Evolutionary conservation across 805 yeast genomes (phyloP).

Genomic region (Metschnikowia santaceciliae): DNA sequence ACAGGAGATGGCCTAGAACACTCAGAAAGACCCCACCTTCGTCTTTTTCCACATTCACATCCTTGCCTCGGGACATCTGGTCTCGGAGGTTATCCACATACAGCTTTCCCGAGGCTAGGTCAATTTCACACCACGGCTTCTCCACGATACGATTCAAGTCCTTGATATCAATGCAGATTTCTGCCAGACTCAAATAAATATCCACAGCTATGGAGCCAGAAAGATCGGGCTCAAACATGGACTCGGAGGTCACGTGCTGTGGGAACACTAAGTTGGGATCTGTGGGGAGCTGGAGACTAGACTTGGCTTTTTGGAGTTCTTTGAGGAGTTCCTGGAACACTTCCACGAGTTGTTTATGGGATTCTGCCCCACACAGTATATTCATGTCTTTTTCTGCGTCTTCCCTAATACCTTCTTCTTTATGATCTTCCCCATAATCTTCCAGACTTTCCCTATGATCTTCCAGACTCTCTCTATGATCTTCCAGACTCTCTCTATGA

Average conservation of each 20-base stretch:
- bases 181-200: conserved; percentile 56
- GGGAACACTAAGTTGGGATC: conserved; percentile 59
- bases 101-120: conserved; percentile 42
- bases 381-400: too few relatives aligned
- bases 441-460: conserved; percentile 5
- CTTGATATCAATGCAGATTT: conserved; percentile 57
- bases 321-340: conserved; percentile 26
- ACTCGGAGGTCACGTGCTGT: conserved; percentile 37
- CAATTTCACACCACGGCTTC: conserved; percentile 61
- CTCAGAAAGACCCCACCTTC: conserved; percentile 17
- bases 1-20: conserved; percentile 25
- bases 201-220: conserved; percentile 52
- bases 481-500: conserved; percentile 5
- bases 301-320: conserved; percentile 24
- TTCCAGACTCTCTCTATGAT: conserved; percentile 2
- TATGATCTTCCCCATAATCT: conserved; percentile 4
- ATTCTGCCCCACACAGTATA: background rate
- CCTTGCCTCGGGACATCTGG: conserved; percentile 38
- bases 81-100: conserved; percentile 57
- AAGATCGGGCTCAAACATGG: conserved; percentile 43
- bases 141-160: conserved; percentile 46
- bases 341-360: conserved; percentile 19
- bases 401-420: background rate
- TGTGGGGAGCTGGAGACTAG: conserved; percentile 43
- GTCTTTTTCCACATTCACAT: conserved; percentile 4